Evolutionary conservation across 805 yeast genomes (phyloP).

Genomic region (Yamadazyma takamatsuzukensis): DNA sequence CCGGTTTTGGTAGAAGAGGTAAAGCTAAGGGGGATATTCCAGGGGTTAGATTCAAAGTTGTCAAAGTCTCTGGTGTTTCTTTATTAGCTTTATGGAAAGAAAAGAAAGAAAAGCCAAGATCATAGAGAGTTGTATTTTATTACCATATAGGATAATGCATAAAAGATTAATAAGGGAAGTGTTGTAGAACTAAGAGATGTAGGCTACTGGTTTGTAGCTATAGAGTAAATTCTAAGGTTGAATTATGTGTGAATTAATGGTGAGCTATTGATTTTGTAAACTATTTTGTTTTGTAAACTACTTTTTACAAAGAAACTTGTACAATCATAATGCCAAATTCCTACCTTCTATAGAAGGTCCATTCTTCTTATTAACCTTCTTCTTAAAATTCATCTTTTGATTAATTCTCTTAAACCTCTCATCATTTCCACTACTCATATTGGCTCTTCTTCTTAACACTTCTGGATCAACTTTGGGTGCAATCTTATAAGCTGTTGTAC

Average conservation of each 20-base stretch:
- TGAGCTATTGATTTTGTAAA: too few species aligned
- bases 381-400: constrained; percentile 50
- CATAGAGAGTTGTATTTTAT: constrained; percentile 48
- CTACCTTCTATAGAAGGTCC: constrained; percentile 83
- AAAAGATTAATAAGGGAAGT: constrained; percentile 8
- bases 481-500: constrained; percentile 82
- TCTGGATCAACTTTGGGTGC: constrained; percentile 77
- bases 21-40: constrained; percentile 99
- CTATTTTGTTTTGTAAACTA: too few species aligned
- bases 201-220: constrained; percentile 1
- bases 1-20: constrained; percentile 99
- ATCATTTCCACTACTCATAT: constrained; percentile 43
- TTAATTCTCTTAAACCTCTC: constrained; percentile 81
- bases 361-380: constrained; percentile 51
- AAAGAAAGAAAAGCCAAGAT: constrained; percentile 99
- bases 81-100: constrained; percentile 99
- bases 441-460: constrained; percentile 38
- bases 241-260: too few species aligned
- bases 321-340: too few species aligned
- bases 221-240: too few species aligned
- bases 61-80: constrained; percentile 99
- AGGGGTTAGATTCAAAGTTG: constrained; percentile 99
- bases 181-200: not conserved
- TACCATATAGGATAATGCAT: constrained; percentile 13
- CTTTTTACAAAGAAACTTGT: too few species aligned